Percentiles rank a stretch among this genome's conserved stretches.
These are phyloP conservation scores for Penicillium daleae DNA, from an alignment of 495 filamentous ascomycete genomes.

Conservation along the genomic window DNA sequence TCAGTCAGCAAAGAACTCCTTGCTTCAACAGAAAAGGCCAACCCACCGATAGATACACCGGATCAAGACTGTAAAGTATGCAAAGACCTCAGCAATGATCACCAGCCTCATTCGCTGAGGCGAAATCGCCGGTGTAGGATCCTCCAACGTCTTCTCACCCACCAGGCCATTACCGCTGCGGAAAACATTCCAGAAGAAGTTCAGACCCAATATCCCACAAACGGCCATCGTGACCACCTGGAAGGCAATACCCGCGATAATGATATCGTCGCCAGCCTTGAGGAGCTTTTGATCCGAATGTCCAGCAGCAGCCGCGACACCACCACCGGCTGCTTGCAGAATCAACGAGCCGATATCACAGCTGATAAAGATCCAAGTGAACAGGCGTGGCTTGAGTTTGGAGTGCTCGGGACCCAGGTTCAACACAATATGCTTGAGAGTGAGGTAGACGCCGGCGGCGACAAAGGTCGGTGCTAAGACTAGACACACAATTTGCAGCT, in stretches of 20 bases:
- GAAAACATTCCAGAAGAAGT: slow-evolving; percentile 53
- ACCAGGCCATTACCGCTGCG: slow-evolving; percentile 37
- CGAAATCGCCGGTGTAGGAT: slow-evolving; percentile 23
- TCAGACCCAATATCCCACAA: slow-evolving; percentile 55
- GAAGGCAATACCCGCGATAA: slow-evolving; percentile 71
- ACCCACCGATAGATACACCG: slow-evolving; percentile 68
- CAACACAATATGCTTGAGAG: slow-evolving; percentile 66
- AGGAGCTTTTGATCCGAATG: slow-evolving; percentile 24
- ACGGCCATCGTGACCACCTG: slow-evolving; percentile 67
- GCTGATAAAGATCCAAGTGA: slow-evolving; percentile 70
- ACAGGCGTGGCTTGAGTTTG: slow-evolving; percentile 57
- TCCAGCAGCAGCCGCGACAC: slow-evolving; percentile 52
- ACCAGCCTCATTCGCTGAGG: slow-evolving; percentile 54
- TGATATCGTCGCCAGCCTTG: slow-evolving; percentile 59
- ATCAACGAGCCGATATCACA: slow-evolving; percentile 66
- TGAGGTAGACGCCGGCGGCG: slow-evolving; percentile 68
- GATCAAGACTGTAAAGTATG: slow-evolving; percentile 64
- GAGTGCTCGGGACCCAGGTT: slow-evolving; percentile 58
- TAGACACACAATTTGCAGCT: slow-evolving; percentile 70
- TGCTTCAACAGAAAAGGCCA: too few species aligned
- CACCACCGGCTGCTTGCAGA: slow-evolving; percentile 67
- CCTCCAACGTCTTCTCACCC: slow-evolving; percentile 36
- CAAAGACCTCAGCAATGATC: slow-evolving; percentile 52
- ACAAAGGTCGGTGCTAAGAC: slow-evolving; percentile 68
- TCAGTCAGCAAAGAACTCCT: not conserved